Percentiles rank a stretch among this genome's conserved stretches.
Conservation (phyloP, 306 rosid genomes). For the cucumber (Cucumis sativus) region Cucumber_9930_V3 NC_026659.2:29134001-29134500, state of each 20-base stretch:
- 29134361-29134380: constrained; percentile 87
- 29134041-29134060: constrained; percentile 39
- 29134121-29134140: not conserved
- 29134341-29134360: constrained; percentile 7
- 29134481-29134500: not conserved
- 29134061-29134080: constrained; percentile 40
- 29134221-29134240: constrained; percentile 78
- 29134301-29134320: constrained; percentile 17
- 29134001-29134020: constrained; percentile 64
- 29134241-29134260: constrained; percentile 67
- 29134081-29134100: constrained; percentile 14
- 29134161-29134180: constrained; percentile 49
- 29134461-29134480: constrained; percentile 16
- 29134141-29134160: constrained; percentile 6
- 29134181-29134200: constrained; percentile 84
- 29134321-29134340: constrained; percentile 3
- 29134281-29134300: constrained; percentile 64
- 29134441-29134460: constrained; percentile 43
- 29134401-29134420: constrained; percentile 80
- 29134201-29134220: constrained; percentile 82
- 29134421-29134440: constrained; percentile 99
- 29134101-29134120: not conserved
- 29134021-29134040: constrained; percentile 52
- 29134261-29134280: constrained; percentile 66
- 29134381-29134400: constrained; percentile 86